Evolutionary conservation across 441 rosid genomes (phyloP), one percentile per base, ranked within the genome.

Genomic region (Erodium texanum): DNA sequence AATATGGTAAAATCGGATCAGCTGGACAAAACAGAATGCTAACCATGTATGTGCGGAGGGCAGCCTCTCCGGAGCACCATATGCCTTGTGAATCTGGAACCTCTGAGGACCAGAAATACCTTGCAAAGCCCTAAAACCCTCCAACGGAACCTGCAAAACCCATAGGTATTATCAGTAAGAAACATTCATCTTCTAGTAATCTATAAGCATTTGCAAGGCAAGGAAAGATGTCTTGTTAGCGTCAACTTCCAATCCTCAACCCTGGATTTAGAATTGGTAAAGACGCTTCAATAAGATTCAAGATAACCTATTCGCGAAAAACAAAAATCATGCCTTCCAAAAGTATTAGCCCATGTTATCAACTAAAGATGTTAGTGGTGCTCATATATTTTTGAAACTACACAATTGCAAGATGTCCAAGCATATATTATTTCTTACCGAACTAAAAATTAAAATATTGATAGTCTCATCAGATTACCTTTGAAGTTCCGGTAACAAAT

Each of bases 81-180:
- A 94, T 56, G 97, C 96, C 78, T 94, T 94, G 87, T 94, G 99
- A 77, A 94, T 87, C 81, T 94, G 99, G 74, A 94, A 85, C 75
- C 84, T 87, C 65, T 94, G 99, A 74, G 98, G 93, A 64, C 99
- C 97, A 62, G 98, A 94, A 43, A 94, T 94, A 56, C 98, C 99
- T 68, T 94, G 99, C 82, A 94, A 71, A 52, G 98, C 98, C 79
- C 79, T 94, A 75, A 92, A 94, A 24, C 99, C 93, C 76, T 92
- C 98, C 79, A 94, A 76, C 15, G 99, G 99, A 76, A 94, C 99
- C 99, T 94, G 96, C 97, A 68, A 94, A n/a, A n/a, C n/a, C n/a
- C n/a, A n/a, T n/a, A n/a, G n/a, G n/a, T n/a, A n/a, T n/a, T n/a
- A n/a, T n/a, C n/a, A n/a, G n/a, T n/a, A n/a, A n/a, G n/a, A n/a